Conservation (phyloP, 371 early-diverging fungal species). For the Mortierella sp. region DNA sequence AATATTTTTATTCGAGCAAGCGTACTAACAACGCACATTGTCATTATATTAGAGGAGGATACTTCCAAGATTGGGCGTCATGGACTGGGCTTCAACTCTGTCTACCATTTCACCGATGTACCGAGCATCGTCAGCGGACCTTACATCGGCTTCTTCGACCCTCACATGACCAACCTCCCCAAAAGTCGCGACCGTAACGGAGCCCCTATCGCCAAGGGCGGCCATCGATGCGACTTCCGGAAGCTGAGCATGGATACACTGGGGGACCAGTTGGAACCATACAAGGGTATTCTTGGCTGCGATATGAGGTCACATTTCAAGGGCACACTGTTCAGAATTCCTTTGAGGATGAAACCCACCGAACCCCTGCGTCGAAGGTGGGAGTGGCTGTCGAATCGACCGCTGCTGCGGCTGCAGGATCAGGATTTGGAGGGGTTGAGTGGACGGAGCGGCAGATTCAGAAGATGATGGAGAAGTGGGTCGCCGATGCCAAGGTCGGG, state of each 20-base stretch:
- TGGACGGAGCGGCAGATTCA: slow-evolving; percentile 23
- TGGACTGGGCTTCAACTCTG: slow-evolving; percentile 59
- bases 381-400: no score
- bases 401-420: no score
- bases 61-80: slow-evolving; percentile 52
- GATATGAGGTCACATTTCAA: slow-evolving; percentile 36
- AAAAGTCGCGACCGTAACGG: not conserved
- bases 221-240: slow-evolving; percentile 28
- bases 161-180: slow-evolving; percentile 34
- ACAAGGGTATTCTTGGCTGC: slow-evolving; percentile 34
- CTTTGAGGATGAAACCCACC: slow-evolving; percentile 10
- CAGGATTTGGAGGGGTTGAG: not conserved
- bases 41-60: slow-evolving; percentile 18
- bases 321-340: slow-evolving; percentile 59
- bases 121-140: slow-evolving; percentile 57
- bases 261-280: slow-evolving; percentile 42
- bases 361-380: no score
- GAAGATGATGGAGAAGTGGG: slow-evolving; percentile 28
- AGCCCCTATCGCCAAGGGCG: slow-evolving; percentile 11
- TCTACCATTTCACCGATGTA: slow-evolving; percentile 59
- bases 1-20: no score
- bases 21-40: no score
- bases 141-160: slow-evolving; percentile 56
- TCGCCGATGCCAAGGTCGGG: slow-evolving; percentile 21
- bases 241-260: slow-evolving; percentile 10